Percentiles rank a stretch among this genome's conserved stretches.
These are phyloP conservation scores for Moesziomyces antarcticus DNA, from an alignment of 1,284 basidiomycete species.

Conservation along the genomic window DNA sequence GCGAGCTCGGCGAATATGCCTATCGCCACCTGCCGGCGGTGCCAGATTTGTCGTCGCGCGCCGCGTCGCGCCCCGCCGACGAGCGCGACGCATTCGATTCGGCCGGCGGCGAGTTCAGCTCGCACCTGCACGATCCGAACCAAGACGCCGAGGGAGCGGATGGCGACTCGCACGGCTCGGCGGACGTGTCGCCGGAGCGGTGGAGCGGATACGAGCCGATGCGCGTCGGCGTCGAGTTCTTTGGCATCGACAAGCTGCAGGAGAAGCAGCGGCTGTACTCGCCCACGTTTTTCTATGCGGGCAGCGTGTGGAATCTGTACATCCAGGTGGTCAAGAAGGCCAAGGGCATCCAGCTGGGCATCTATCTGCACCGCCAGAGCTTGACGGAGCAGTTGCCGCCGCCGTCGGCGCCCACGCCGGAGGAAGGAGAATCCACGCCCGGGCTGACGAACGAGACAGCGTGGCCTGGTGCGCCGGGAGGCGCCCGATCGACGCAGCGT, in stretches of 20 bases:
- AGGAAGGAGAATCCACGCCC: constrained; percentile 5
- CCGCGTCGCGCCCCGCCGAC: constrained; percentile 9
- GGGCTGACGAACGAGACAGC: constrained; percentile 1
- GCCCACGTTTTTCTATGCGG: constrained; percentile 70
- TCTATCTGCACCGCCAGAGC: constrained; percentile 89
- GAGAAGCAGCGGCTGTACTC: constrained; percentile 79
- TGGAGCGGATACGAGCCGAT: constrained; percentile 61
- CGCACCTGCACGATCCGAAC: constrained; percentile 19
- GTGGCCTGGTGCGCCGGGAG: constrained; percentile 2
- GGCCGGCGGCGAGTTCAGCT: constrained; percentile 9
- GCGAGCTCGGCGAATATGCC: constrained; percentile 49
- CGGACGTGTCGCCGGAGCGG: constrained; percentile 24
- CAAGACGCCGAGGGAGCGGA: constrained; percentile 31
- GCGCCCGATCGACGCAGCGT: constrained; percentile 9
- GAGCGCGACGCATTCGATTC: constrained; percentile 17
- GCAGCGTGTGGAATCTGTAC: constrained; percentile 85
- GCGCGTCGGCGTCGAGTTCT: constrained; percentile 84
- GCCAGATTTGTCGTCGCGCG: not conserved
- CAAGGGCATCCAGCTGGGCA: constrained; percentile 79
- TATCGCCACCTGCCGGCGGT: constrained; percentile 10
- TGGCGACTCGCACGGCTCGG: constrained; percentile 23
- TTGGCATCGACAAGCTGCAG: constrained; percentile 79
- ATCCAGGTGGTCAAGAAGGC: constrained; percentile 84
- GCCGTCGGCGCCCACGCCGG: constrained; percentile 69
- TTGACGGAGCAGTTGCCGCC: constrained; percentile 73